Percentiles rank a stretch among this genome's conserved stretches.
phyloP scores from a whole-genome alignment of 345 rosid genomes.

The Aurinia saxatilis region DNA sequence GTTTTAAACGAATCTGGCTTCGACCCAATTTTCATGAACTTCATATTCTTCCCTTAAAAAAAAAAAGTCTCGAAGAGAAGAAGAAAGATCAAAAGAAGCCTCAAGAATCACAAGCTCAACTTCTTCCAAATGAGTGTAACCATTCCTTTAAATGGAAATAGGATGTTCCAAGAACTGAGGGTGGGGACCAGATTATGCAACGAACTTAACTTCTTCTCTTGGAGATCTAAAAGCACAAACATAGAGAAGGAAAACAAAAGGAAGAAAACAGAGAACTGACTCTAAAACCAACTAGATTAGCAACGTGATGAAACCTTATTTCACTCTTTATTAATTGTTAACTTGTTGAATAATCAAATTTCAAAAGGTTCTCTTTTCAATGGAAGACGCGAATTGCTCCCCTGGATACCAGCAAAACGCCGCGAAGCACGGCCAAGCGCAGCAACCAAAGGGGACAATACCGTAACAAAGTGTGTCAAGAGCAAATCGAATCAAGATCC shows the following conservation, averaged over 20 bases:
- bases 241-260: slow-evolving; percentile 22
- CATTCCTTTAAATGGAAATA: slow-evolving; percentile 36
- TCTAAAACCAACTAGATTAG: slow-evolving; percentile 22
- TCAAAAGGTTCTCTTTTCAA: slow-evolving; percentile 18
- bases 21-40: slow-evolving; percentile 94
- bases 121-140: background rate
- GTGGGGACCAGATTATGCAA: slow-evolving; percentile 58
- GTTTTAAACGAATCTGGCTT: slow-evolving; percentile 67
- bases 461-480: slow-evolving; percentile 24
- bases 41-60: slow-evolving; percentile 42
- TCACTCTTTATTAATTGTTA: too few species aligned
- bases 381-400: slow-evolving; percentile 20
- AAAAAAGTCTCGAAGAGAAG: background rate
- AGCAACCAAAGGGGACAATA: slow-evolving; percentile 27
- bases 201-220: slow-evolving; percentile 39
- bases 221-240: slow-evolving; percentile 48
- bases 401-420: slow-evolving; percentile 19
- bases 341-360: slow-evolving; percentile 14
- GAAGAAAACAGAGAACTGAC: slow-evolving; percentile 27
- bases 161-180: slow-evolving; percentile 29
- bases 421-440: slow-evolving; percentile 15
- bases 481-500: slow-evolving; percentile 38
- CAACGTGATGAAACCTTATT: background rate
- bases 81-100: too few species aligned
- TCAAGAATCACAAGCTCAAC: slow-evolving; percentile 21